A percentile compares a stretch with the other conserved stretches of the same genome.
phyloP scores from a whole-genome alignment of 176 grass and related monocot genomes.

The Rhynchospora pubera region DNA sequence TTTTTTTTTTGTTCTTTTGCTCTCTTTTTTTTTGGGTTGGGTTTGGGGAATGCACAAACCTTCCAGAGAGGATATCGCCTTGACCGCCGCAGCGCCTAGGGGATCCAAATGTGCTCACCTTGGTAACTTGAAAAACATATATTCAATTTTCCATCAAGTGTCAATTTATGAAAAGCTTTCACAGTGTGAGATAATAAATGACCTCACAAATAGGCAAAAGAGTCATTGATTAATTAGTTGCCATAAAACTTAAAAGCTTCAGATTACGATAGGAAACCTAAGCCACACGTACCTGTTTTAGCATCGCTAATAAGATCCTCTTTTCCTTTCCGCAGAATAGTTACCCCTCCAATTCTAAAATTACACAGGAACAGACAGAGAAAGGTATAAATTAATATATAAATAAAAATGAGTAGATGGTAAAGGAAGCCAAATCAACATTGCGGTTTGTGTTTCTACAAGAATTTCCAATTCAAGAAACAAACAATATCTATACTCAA shows the following conservation, averaged over 20 bases:
- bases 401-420: neutral
- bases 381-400: neutral
- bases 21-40: neutral
- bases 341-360: conserved; percentile 68
- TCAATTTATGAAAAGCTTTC: conserved; percentile 24
- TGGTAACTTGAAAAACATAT: conserved; percentile 40
- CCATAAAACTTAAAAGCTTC: neutral
- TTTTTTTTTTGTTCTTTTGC: neutral
- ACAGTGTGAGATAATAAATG: neutral
- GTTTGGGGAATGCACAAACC: conserved; percentile 29
- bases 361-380: neutral
- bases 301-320: conserved; percentile 79
- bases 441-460: neutral
- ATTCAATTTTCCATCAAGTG: neutral
- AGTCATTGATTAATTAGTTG: neutral
- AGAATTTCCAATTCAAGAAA: neutral
- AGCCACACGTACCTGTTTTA: conserved; percentile 52
- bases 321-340: conserved; percentile 87
- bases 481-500: neutral
- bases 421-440: neutral
- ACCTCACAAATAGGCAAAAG: neutral
- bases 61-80: conserved; percentile 95
- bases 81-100: conserved; percentile 94
- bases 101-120: conserved; percentile 82
- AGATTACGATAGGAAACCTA: neutral